Evolutionary conservation across 352 stramenopile species (phyloP), one percentile per base, ranked within the genome.

Genomic region (Globisporangium nagaii): DNA sequence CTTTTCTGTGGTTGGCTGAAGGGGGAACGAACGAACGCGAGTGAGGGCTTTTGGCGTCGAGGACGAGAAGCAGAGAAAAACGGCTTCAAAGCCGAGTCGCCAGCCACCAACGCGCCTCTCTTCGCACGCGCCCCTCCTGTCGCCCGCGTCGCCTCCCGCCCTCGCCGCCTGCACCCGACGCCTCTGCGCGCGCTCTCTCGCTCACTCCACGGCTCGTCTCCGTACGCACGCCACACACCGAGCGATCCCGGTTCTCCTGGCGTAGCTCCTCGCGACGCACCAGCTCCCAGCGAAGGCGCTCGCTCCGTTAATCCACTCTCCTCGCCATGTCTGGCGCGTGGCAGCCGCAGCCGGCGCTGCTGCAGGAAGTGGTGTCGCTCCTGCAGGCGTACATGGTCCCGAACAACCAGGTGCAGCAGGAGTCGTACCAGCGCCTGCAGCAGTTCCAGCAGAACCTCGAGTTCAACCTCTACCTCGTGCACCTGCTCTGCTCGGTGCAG

Each of bases 401-500:
- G 37, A 88, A 95, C 70, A 95, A 93, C 63, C 71, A 87, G 47
- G 70, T 93, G 9, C 84, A 95, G 67, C 82, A 78, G 51, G 73
- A 92, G 65, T 79, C 70, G 40, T 95, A 93, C 67, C 54, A 84
- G 70, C 79, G 79, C 41, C 70, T 95, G 56, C 79, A 93, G 76
- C 81, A 90, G 63, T 91, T 91, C 70, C 79, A 92, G 66, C 72
- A 91, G 60, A 86, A 95, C 65, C 81, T 91, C 42, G 81, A 95
- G 71, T 95, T 95, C 63, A 90, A 93, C 44, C 68, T 93, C 28
- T 95, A 95, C 63, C 75, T 95, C 43, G 77, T 91, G 37, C 83
- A 95, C 55, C 41, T 95, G 52, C 77, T 95, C 43, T 93, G 78
- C 66, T 69, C 71, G 6, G 13, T 62, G 17, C 74, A 91, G 31